Conservation (phyloP, 2,329 filamentous ascomycete species). For the Aspergillus fijiensis region DNA sequence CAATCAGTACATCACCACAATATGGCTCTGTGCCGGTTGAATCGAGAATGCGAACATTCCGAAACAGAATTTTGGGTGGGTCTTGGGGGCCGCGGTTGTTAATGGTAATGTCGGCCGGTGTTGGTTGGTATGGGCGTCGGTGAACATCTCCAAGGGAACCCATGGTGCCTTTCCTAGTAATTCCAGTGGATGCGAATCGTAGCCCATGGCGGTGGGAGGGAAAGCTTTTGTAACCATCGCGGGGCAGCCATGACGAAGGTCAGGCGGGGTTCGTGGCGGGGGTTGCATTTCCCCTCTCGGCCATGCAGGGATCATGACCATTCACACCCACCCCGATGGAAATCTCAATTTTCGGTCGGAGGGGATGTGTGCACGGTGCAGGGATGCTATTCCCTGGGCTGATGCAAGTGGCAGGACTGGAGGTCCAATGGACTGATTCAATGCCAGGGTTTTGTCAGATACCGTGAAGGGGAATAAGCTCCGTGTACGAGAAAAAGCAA, state of each 20-base stretch:
- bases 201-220: background rate
- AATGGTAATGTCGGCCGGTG: slow-evolving; percentile 2
- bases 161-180: background rate
- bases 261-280: background rate
- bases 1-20: slow-evolving; percentile 41
- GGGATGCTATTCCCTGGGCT: background rate
- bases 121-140: background rate
- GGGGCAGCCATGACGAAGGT: background rate
- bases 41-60: slow-evolving; percentile 44
- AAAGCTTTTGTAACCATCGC: background rate
- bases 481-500: background rate
- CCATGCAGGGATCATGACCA: background rate
- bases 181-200: background rate
- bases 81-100: background rate
- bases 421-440: background rate
- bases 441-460: background rate
- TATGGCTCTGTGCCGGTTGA: slow-evolving; percentile 41
- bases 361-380: background rate
- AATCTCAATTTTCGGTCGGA: background rate
- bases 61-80: slow-evolving; percentile 31
- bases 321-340: background rate
- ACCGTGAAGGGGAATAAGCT: background rate
- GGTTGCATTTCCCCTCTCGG: background rate
- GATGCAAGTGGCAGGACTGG: background rate
- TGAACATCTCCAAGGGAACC: background rate